phyloP scores from a whole-genome alignment of 2,329 filamentous ascomycete species.

The Kalmusia sp. region DNA sequence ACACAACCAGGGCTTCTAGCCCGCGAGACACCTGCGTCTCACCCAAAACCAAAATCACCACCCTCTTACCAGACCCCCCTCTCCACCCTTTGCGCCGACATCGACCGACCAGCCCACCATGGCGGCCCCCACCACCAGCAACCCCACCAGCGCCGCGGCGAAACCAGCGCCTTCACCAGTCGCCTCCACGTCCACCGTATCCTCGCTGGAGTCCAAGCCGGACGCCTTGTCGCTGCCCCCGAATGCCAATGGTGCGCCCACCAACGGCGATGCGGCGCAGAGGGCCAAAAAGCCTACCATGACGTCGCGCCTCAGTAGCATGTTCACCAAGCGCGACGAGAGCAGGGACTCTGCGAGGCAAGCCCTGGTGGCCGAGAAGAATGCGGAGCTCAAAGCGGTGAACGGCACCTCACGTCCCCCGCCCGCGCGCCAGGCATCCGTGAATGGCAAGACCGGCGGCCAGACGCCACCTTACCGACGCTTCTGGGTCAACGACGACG shows the following conservation, averaged over 20 bases:
- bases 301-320: constrained; percentile 51
- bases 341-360: constrained; percentile 35
- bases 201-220: constrained; percentile 47
- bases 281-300: constrained; percentile 51
- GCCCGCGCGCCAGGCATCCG: constrained; percentile 39
- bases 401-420: constrained; percentile 39
- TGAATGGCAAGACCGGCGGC: constrained; percentile 35
- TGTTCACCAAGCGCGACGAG: constrained; percentile 41
- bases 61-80: constrained; percentile 3
- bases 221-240: constrained; percentile 40
- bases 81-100: constrained; percentile 14
- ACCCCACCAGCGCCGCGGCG: constrained; percentile 30
- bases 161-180: constrained; percentile 38
- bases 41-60: constrained; percentile 12
- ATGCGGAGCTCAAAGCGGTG: constrained; percentile 25
- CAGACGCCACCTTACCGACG: constrained; percentile 46
- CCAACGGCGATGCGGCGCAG: constrained; percentile 40
- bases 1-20: constrained; percentile 46
- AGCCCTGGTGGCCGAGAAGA: constrained; percentile 29
- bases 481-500: constrained; percentile 68
- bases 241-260: constrained; percentile 34
- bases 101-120: constrained; percentile 29
- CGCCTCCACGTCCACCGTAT: constrained; percentile 44
- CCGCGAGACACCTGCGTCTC: constrained; percentile 50
- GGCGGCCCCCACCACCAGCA: constrained; percentile 40